Percentiles rank a stretch among this genome's conserved stretches.
phyloP scores from a whole-genome alignment of 495 filamentous ascomycete species.

The Penicillium mononematosum region DNA sequence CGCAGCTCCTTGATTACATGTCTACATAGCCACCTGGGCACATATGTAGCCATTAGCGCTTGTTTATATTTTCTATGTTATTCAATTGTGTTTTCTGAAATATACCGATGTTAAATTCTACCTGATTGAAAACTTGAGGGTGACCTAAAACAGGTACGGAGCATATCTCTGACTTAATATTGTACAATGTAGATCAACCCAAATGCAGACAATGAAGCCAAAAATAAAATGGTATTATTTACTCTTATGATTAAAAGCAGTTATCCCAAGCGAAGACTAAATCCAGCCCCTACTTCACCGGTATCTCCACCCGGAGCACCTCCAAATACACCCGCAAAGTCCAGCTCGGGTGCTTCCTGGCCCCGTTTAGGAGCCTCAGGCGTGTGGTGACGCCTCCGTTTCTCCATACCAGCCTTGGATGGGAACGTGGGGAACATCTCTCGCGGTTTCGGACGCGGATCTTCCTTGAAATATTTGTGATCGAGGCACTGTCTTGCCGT shows the following conservation, averaged over 20 bases:
- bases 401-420: constrained; percentile 91
- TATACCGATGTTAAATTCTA: background rate
- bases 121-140: background rate
- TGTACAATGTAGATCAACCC: background rate
- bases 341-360: constrained; percentile 61
- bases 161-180: background rate
- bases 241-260: background rate
- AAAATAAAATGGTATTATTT: background rate
- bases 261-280: constrained; percentile 69
- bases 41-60: background rate
- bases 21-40: background rate
- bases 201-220: background rate
- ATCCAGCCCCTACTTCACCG: constrained; percentile 79
- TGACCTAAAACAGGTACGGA: no score
- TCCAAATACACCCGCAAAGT: constrained; percentile 74
- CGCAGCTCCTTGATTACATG: background rate
- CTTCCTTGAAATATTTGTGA: constrained; percentile 85
- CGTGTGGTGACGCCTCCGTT: constrained; percentile 65
- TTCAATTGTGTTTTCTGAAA: background rate
- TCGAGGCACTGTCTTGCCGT: constrained; percentile 67
- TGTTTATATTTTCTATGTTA: background rate
- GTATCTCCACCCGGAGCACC: constrained; percentile 69
- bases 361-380: constrained; percentile 87
- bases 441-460: constrained; percentile 80
- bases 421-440: constrained; percentile 92